Evolutionary conservation across 257 asterid genomes (phyloP), one percentile per base, ranked within the genome.

Genomic region (Rehmannia glutinosa): DNA sequence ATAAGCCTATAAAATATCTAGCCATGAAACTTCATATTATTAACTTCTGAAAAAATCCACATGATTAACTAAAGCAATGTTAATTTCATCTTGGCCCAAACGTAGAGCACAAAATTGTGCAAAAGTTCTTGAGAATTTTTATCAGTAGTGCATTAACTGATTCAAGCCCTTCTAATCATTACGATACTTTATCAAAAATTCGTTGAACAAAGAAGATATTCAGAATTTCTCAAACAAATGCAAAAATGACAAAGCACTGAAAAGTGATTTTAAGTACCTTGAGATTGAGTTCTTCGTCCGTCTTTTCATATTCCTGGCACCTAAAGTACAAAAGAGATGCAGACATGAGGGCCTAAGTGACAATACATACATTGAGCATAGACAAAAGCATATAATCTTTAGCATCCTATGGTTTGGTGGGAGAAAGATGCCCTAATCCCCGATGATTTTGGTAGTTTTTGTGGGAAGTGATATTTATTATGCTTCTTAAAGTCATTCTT

Each of bases 221-320:
- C 4, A 4, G 57, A 23, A 20, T 50, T 11, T 21, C 32, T 21
- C 57, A 9, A 2, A 20, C 30, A 17, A 49, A 49, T 49, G 17
- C n/a, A 21, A 50, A 50, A 50, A 23, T 7, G 2, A 3, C 43
- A 4, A 17, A 47, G 32, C 28, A 50, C 32, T 10, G 3, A 6
- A 27, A 46, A 28, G n/a, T 24, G 28, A 39, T 25, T 59, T 10
- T 54, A 28, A 41, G 28, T 81, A 92, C 98, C 97, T 84, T 89
- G 68, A 50, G 73, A 81, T 74, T 79, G 53, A 83, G 87, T 69
- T 84, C 88, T 78, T 73, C 78, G 47, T 73, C 83, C 19, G 42
- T 68, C 80, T 82, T 82, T 79, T 80, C 88, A 58, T 62, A 81
- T 46, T 84, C 89, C 80, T 70, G 52, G 78, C 88, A 86, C 62